phyloP scores from a whole-genome alignment of 75 land plant genomes.

The Sequoiadendron giganteum region DNA sequence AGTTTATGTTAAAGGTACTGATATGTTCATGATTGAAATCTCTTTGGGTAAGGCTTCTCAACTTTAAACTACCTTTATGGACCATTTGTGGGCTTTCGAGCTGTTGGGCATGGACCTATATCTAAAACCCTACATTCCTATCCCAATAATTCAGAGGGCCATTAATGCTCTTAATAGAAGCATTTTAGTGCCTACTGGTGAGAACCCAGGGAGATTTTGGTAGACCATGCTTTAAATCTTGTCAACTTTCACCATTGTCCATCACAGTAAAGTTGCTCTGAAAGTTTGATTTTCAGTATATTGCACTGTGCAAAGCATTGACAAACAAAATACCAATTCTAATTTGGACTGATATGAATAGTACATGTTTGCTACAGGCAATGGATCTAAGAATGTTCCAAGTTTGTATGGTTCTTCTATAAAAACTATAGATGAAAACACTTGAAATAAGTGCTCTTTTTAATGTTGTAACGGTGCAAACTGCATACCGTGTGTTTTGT shows the following conservation, averaged over 20 bases:
- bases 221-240: not conserved
- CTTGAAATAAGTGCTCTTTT: too few relatives aligned
- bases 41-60: not conserved
- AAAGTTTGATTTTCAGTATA: not conserved
- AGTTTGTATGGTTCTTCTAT: too few relatives aligned
- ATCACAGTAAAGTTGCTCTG: not conserved
- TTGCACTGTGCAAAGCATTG: too few relatives aligned
- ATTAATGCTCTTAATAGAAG: not conserved
- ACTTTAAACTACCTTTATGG: not conserved
- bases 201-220: not conserved
- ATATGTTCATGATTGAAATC: not conserved
- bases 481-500: too few relatives aligned
- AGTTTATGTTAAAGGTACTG: not conserved
- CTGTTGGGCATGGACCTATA: not conserved
- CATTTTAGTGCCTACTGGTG: not conserved
- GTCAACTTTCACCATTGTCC: not conserved
- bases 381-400: not conserved
- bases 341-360: not conserved
- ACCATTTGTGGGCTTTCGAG: not conserved
- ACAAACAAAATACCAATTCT: not conserved
- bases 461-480: too few relatives aligned
- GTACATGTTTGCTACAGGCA: not conserved
- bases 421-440: too few relatives aligned
- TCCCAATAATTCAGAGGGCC: not conserved
- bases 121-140: not conserved